These are phyloP conservation scores for Fomitiporia mediterranea DNA, from an alignment of 1,284 basidiomycete genomes.

Conservation along the genomic window DNA sequence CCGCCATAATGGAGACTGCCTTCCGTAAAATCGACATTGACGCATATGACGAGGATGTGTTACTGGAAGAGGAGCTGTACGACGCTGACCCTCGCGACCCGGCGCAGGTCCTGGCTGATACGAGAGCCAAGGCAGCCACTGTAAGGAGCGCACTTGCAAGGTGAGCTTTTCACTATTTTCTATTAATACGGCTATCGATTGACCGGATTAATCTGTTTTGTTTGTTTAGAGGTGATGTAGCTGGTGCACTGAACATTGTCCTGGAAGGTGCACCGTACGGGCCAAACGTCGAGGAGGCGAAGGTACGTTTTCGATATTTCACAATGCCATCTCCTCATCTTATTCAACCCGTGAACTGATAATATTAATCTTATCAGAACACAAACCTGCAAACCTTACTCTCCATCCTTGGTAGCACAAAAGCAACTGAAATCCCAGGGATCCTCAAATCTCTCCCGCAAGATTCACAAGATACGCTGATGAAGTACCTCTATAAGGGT, in stretches of 20 bases:
- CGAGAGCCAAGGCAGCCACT: slow-evolving; percentile 67
- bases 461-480: slow-evolving; percentile 87
- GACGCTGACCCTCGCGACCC: slow-evolving; percentile 83
- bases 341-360: background rate
- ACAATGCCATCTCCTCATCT: background rate
- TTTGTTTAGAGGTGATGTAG: slow-evolving; percentile 59
- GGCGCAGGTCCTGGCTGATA: slow-evolving; percentile 68
- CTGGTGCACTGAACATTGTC: slow-evolving; percentile 65
- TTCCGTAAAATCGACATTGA: slow-evolving; percentile 97
- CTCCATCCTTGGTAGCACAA: slow-evolving; percentile 92
- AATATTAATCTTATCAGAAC: no score
- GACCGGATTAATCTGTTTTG: slow-evolving; percentile 26
- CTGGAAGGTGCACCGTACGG: slow-evolving; percentile 84
- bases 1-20: slow-evolving; percentile 67
- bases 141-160: slow-evolving; percentile 72
- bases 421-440: slow-evolving; percentile 80
- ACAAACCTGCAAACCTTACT: slow-evolving; percentile 82
- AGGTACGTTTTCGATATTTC: slow-evolving; percentile 46
- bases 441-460: slow-evolving; percentile 73
- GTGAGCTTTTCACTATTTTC: slow-evolving; percentile 42
- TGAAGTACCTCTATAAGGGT: slow-evolving; percentile 99
- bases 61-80: slow-evolving; percentile 83
- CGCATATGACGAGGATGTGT: slow-evolving; percentile 86
- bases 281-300: slow-evolving; percentile 80
- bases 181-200: background rate